phyloP scores from a whole-genome alignment of 208 protist species.

The Tritrichomonas musculus region DNA sequence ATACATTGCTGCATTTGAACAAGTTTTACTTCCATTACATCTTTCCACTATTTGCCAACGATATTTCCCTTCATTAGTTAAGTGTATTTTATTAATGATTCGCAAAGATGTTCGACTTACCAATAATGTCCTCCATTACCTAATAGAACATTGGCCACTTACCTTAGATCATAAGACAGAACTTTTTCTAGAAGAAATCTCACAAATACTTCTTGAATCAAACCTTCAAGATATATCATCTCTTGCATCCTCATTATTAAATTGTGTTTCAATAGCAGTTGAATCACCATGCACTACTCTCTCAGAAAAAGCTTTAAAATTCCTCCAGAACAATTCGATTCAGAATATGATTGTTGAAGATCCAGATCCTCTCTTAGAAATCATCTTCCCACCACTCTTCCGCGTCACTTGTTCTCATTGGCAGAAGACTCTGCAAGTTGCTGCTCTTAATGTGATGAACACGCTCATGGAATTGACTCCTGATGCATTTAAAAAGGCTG shows the following conservation, averaged over 20 bases:
- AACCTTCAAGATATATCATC: background rate
- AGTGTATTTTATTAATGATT: background rate
- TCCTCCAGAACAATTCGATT: background rate
- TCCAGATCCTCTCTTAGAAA: background rate
- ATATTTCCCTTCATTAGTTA: background rate
- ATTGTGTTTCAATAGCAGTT: background rate
- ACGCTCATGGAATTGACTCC: background rate
- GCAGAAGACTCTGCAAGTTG: background rate
- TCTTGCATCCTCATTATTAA: background rate
- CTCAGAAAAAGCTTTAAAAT: background rate
- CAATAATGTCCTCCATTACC: background rate
- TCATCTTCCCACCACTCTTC: background rate
- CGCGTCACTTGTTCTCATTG: background rate
- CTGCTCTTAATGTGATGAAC: background rate
- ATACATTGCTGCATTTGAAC: background rate
- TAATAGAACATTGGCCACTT: background rate
- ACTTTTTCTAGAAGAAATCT: background rate
- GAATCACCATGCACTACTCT: background rate
- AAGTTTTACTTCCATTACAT: background rate
- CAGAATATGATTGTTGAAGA: background rate
- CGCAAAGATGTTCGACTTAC: background rate
- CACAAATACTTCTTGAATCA: background rate
- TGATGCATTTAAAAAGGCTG: background rate
- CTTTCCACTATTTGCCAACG: background rate
- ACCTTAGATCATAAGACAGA: slow-evolving; percentile 24